Conservation (phyloP, 768 basidiomycete genomes). For the Serendipita sp. region DNA sequence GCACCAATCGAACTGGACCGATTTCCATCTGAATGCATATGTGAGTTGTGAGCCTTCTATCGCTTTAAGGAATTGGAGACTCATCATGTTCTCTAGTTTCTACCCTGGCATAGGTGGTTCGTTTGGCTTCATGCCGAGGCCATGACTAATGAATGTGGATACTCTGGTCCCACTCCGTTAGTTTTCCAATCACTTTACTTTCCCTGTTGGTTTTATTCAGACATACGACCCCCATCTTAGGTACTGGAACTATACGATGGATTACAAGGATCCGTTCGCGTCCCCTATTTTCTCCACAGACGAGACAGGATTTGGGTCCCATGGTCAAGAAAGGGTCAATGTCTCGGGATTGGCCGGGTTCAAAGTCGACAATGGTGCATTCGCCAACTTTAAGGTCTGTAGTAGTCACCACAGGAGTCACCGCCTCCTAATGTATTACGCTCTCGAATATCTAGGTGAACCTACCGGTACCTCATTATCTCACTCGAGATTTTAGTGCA, state of each 20-base stretch:
- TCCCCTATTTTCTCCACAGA: not conserved
- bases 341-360: not conserved
- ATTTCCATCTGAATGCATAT: slow-evolving; percentile 1
- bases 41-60: not conserved
- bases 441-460: not conserved
- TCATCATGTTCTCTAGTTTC: not conserved
- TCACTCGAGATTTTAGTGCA: not conserved
- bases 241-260: slow-evolving; percentile 3
- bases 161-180: not conserved
- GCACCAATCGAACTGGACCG: not conserved
- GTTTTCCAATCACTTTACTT: not conserved
- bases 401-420: not conserved
- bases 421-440: not conserved
- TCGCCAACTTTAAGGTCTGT: not conserved
- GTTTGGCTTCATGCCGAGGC: not conserved
- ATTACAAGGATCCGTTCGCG: slow-evolving; percentile 2
- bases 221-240: not conserved
- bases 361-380: slow-evolving; percentile 1
- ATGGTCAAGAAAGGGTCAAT: not conserved
- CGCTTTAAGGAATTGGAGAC: not conserved
- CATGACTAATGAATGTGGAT: not conserved
- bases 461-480: not conserved
- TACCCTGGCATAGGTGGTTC: slow-evolving; percentile 4
- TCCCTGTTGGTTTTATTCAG: no score
- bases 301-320: not conserved